Conservation (phyloP, 768 basidiomycete genomes). For the Russula sp. region DNA sequence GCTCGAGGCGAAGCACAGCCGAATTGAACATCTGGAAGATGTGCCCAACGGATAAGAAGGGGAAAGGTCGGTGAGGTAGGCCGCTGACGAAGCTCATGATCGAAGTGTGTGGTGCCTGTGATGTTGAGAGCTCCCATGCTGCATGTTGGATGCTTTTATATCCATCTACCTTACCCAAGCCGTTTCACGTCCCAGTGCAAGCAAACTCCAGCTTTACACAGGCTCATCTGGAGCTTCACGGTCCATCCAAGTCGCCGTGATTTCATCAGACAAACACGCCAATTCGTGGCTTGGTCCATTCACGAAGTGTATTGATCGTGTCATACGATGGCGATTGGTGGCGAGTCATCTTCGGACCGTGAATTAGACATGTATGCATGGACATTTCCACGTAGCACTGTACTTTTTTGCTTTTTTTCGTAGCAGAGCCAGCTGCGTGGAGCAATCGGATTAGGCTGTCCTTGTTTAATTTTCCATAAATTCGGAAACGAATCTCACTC, state of each 20-base stretch:
- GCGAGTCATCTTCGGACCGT: conserved; percentile 15
- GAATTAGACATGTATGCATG: background rate
- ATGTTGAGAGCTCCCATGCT: background rate
- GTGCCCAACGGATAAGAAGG: conserved; percentile 18
- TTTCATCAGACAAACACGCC: conserved; percentile 15
- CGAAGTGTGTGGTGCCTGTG: background rate
- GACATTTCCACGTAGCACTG: conserved; percentile 9
- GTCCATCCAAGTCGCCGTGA: conserved; percentile 16
- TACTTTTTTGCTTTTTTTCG: background rate
- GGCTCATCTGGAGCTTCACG: background rate
- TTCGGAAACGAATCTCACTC: conserved; percentile 13
- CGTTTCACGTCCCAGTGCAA: conserved; percentile 14
- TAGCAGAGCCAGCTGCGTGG: conserved; percentile 3
- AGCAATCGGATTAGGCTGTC: background rate
- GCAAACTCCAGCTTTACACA: background rate
- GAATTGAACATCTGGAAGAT: conserved; percentile 18
- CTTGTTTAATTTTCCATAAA: conserved; percentile 5
- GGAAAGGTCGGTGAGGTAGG: conserved; percentile 7
- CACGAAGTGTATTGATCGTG: conserved; percentile 16
- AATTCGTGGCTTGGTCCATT: background rate
- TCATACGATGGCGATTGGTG: conserved; percentile 9
- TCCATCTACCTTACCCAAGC: background rate
- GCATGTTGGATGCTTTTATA: conserved; percentile 4
- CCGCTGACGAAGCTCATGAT: conserved; percentile 14
- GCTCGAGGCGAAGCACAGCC: conserved; percentile 7